Percentiles rank a stretch among this genome's conserved stretches.
Evolutionary conservation across 2,329 filamentous ascomycete genomes (phyloP).

Genomic region (Fusarium armeniacum): DNA sequence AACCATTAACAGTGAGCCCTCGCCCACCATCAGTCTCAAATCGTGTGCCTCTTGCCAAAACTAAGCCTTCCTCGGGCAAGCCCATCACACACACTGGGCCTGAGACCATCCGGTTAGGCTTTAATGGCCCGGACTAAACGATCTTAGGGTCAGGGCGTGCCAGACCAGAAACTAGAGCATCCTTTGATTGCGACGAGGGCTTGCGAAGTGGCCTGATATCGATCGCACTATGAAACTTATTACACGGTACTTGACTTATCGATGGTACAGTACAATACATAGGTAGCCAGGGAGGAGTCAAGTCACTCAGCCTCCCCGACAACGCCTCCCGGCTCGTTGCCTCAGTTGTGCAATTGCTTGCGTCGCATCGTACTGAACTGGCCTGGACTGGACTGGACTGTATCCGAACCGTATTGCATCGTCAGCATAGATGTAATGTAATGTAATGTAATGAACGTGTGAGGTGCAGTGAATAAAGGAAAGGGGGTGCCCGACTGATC

Average conservation of each 20-base stretch:
- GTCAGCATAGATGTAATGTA: background rate
- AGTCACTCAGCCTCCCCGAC: slow-evolving; percentile 33
- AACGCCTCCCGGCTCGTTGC: slow-evolving; percentile 27
- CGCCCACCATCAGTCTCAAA: slow-evolving; percentile 28
- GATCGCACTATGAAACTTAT: slow-evolving; percentile 46
- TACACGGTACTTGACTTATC: slow-evolving; percentile 19
- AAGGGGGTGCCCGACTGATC: slow-evolving; percentile 10
- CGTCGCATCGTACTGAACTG: slow-evolving; percentile 1
- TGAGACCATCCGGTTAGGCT: slow-evolving; percentile 23
- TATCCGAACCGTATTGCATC: background rate
- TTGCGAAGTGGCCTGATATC: slow-evolving; percentile 50
- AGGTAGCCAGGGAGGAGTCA: background rate
- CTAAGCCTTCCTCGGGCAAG: slow-evolving; percentile 30
- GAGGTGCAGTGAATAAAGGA: slow-evolving; percentile 6
- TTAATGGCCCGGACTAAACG: slow-evolving; percentile 21
- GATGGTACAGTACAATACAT: background rate
- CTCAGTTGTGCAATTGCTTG: slow-evolving; percentile 26
- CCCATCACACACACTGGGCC: slow-evolving; percentile 17
- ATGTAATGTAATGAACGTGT: slow-evolving; percentile 6
- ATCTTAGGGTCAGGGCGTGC: slow-evolving; percentile 35
- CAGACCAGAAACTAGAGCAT: slow-evolving; percentile 45
- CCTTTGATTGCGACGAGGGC: slow-evolving; percentile 39
- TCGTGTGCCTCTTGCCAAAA: slow-evolving; percentile 10
- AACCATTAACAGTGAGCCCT: slow-evolving; percentile 25
- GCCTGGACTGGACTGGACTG: background rate